Evolutionary conservation across 208 protist species (phyloP), one percentile per base, ranked within the genome.

Genomic region (Leishmania amazonensis): DNA sequence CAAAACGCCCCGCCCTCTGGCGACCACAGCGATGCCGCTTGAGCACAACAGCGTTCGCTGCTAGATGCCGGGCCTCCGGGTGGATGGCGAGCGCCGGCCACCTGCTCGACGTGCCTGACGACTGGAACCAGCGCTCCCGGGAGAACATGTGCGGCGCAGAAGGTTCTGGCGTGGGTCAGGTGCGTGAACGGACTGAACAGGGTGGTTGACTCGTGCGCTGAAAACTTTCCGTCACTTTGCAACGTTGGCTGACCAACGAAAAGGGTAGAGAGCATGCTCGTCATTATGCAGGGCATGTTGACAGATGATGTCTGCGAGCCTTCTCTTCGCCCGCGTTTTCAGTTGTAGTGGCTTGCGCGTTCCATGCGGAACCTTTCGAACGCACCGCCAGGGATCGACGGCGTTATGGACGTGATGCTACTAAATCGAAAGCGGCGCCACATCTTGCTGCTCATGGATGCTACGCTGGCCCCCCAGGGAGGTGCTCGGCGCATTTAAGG

Each of bases 101-200:
- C 81, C 81, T 92, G 28, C 88, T 92, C 84, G 86, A 82, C 70
- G 85, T 90, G 40, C 89, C 89, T 73, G 86, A 84, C 72, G 89
- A 92, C 79, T 90, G 89, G 84, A 90, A 85, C 75, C 83, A 90
- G 74, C 86, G 86, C 80, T 92, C 90, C 77, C 81, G 88, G 45
- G 86, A 90, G 64, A 84, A 92, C 81, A 75, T 90, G 88, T 64
- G 74, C 78, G 72, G 83, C 86, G 76, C 53, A 74, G 35, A 24
- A 83, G 65, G 79, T 38, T 57, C 58, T 92, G n/a, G 49, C 88
- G 80, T 89, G 86, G 84, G 84, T 89, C 31, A 84, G 88, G 42
- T 91, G 88, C 83, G 79, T 81, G 45, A 89, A 91, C 79, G 86
- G 89, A 80, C 86, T 91, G 54, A 89, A 91, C 85, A 86, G 81